Evolutionary conservation across 2,329 filamentous ascomycete genomes (phyloP), one percentile per base, ranked within the genome.

Genomic region (Cercospora sesami): DNA sequence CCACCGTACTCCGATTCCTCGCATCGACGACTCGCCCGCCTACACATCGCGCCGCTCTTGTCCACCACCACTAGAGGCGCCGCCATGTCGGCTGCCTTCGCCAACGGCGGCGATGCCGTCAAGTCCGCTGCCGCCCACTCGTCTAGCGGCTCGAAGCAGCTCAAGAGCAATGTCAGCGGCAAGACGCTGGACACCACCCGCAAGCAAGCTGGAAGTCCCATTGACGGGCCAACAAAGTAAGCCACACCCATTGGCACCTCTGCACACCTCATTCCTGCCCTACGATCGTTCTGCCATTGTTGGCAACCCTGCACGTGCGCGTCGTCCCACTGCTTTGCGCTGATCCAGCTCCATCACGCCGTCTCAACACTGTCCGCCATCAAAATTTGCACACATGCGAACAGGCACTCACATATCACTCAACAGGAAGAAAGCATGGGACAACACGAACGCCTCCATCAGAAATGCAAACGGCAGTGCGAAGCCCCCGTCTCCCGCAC

Each of bases 181-280:
- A 87, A 86, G 78, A 80, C 79, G 68, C 79, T 83, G 68, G 85
- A 87, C 77, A 80, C 79, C 69, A 80, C 81, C 76, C 84, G 86
- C 78, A 86, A 86, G 78, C 85, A 86, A 75, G 80, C 84, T 72
- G 83, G 80, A 67, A 87, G 84, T 76, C 85, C 86, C 69, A 80
- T 83, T 57, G 85, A 87, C 75, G 82, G 79, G 70, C 81, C 78
- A 73, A 83, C 85, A 77, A 85, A 84, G 86, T 87, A 83, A 79
- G 84, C 79, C 71, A 18, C 28, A 48, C 63, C 64, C 68, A 72
- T 63, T 68, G 67, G 53, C 64, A 68, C 42, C 48, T 45, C 42
- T 59, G 14, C 36, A 12, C 36, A 33, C 55, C 59, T 23, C 39
- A 8, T 45, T 51, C 60, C 48, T 28, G 23, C 28, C 30, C 30